Evolutionary conservation across 2,329 filamentous ascomycete genomes (phyloP), one percentile per base, ranked within the genome.

Genomic region (Orbilia ellipsospora): DNA sequence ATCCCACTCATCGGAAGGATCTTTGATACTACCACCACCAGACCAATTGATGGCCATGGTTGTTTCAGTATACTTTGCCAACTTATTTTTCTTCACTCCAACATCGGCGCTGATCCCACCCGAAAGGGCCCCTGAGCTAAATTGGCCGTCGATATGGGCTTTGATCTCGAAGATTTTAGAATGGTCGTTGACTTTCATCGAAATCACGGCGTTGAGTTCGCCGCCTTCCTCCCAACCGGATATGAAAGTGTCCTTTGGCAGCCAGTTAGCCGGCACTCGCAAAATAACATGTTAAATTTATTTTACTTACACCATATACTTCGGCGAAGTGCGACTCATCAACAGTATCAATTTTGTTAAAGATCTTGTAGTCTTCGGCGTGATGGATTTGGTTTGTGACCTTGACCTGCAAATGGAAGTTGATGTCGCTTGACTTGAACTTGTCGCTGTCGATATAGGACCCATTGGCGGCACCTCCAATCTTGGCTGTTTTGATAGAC

Each of bases 401-500:
- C 31, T 80, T 80, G 56, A 80, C 79, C 18, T 66, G 62, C 16
- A 80, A 68, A 23, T 73, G 66, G 48, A 74, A 79, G 68, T 80
- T 81, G 20, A 80, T 44, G 61, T 81, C 79, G 36, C 73, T 78
- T 28, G 78, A 72, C 68, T 80, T 80, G 73, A 81, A 77, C 54
- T 75, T 63, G 18, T 61, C 54, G 36, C n/a, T 60, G 23, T 73
- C 61, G 6, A 63, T 13, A 26, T 51, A 72, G 13, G 57, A 56
- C 16, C 56, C 66, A 15, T 72, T 78, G 18, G 78, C 79, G 18
- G 56, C 63, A 13, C 75, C 77, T 51, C 81, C 80, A 52, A 82
- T 81, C 2, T 79, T 81, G 1, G 81, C 81, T 57, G 82, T 82
- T 57, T 82, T 82, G 62, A 83, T 83, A 4, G 81, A 81, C 50